Conservation (phyloP, 257 asterid species). For the Solanum microdontum region DNA sequence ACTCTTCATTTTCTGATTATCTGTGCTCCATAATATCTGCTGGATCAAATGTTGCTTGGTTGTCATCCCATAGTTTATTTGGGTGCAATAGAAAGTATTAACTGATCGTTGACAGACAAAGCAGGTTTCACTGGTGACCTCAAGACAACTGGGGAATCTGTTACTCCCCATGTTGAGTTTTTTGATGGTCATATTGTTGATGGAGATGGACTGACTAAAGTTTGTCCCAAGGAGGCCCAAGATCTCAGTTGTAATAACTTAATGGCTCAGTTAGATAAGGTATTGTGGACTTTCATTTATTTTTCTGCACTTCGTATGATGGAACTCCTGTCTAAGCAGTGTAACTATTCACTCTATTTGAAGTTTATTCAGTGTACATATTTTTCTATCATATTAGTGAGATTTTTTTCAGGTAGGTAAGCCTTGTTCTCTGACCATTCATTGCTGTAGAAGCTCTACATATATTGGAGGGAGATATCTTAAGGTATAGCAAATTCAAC, state of each 20-base stretch:
- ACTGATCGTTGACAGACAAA: constrained; percentile 11
- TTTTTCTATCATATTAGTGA: background rate
- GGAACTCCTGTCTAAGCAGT: background rate
- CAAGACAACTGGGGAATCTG: constrained; percentile 13
- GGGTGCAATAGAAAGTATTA: background rate
- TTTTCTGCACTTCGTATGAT: background rate
- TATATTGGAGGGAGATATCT: constrained; percentile 94
- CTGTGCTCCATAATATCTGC: background rate
- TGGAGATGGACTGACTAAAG: constrained; percentile 15
- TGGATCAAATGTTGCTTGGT: background rate
- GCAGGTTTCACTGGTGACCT: constrained; percentile 31
- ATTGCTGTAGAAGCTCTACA: constrained; percentile 51
- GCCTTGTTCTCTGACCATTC: constrained; percentile 46
- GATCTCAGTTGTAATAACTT: constrained; percentile 18
- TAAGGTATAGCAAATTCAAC: constrained; percentile 40
- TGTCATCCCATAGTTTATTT: background rate
- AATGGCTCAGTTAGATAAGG: constrained; percentile 43
- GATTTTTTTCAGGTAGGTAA: constrained; percentile 32
- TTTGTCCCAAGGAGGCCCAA: constrained; percentile 14
- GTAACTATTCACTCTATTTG: background rate
- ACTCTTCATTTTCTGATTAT: background rate
- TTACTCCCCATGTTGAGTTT: background rate
- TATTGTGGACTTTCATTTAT: constrained; percentile 2
- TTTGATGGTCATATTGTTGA: constrained; percentile 17
- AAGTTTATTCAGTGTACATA: background rate